Conservation (phyloP, 129 eudicot genomes). For the Tanacetum coccineum region DNA sequence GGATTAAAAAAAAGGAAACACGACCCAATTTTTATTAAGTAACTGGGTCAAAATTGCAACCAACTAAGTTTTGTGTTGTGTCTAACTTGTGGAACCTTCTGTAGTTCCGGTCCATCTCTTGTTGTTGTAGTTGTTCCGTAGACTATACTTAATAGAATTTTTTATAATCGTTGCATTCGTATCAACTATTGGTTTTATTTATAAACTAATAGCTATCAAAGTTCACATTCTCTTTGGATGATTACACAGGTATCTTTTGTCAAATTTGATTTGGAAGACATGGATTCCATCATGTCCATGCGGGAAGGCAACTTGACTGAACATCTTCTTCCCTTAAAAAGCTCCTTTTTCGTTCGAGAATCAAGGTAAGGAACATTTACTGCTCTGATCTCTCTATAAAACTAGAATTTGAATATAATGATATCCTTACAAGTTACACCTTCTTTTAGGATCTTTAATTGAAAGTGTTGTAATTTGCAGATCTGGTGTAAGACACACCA, state of each 20-base stretch:
- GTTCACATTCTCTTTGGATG: constrained; percentile 10
- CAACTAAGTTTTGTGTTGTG: too few species aligned
- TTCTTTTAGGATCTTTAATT: neutral
- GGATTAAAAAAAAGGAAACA: too few species aligned
- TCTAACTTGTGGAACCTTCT: too few species aligned
- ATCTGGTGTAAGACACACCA: constrained; percentile 52
- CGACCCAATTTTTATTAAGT: too few species aligned
- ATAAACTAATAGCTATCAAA: constrained; percentile 11
- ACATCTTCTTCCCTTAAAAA: constrained; percentile 50
- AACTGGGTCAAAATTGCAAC: too few species aligned
- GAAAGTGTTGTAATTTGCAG: constrained; percentile 32
- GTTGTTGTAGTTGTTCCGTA: too few species aligned
- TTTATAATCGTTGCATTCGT: too few species aligned
- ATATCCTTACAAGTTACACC: neutral
- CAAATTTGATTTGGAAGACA: constrained; percentile 49
- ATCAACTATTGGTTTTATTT: neutral
- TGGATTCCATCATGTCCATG: constrained; percentile 45
- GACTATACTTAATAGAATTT: too few species aligned
- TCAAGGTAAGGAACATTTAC: constrained; percentile 37
- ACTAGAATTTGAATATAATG: neutral
- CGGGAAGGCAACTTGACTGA: constrained; percentile 43
- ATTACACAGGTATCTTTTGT: constrained; percentile 49
- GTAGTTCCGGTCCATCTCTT: too few species aligned
- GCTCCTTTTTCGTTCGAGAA: constrained; percentile 42
- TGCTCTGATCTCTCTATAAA: neutral